Evolutionary conservation across 2,329 filamentous ascomycete genomes (phyloP).

Genomic region (Aspergillus ochraceoroseus): DNA sequence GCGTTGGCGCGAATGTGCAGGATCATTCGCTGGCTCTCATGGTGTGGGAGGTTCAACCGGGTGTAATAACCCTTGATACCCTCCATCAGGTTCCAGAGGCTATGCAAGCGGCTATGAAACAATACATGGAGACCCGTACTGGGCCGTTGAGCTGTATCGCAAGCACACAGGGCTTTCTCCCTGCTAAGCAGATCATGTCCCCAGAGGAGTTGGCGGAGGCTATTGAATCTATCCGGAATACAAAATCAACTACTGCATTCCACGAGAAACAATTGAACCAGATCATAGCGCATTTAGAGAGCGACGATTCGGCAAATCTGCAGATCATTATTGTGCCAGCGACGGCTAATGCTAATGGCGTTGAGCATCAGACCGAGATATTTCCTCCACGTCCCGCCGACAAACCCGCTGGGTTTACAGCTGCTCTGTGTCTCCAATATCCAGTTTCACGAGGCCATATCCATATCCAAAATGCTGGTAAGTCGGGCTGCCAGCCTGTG

Average conservation of each 20-base stretch:
- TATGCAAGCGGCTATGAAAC: background rate
- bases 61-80: conserved; percentile 14
- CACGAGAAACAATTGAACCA: conserved; percentile 9
- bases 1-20: conserved; percentile 48
- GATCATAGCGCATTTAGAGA: conserved; percentile 7
- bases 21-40: conserved; percentile 34
- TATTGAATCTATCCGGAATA: conserved; percentile 3
- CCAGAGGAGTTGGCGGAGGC: background rate
- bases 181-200: conserved; percentile 2
- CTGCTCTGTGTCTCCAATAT: conserved; percentile 21
- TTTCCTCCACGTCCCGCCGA: background rate
- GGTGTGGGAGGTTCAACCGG: conserved; percentile 11
- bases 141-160: background rate
- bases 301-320: conserved; percentile 4
- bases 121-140: conserved; percentile 1
- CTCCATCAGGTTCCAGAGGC: conserved; percentile 11
- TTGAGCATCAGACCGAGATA: conserved; percentile 15
- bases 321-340: conserved; percentile 5
- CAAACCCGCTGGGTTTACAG: conserved; percentile 8
- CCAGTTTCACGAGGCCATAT: conserved; percentile 23
- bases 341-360: background rate
- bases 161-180: conserved; percentile 8
- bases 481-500: background rate
- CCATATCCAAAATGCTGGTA: conserved; percentile 15
- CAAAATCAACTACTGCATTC: background rate